Percentiles rank a stretch among this genome's conserved stretches.
Evolutionary conservation across 257 asterid genomes (phyloP).

Genomic region (Agastache rugosa): DNA sequence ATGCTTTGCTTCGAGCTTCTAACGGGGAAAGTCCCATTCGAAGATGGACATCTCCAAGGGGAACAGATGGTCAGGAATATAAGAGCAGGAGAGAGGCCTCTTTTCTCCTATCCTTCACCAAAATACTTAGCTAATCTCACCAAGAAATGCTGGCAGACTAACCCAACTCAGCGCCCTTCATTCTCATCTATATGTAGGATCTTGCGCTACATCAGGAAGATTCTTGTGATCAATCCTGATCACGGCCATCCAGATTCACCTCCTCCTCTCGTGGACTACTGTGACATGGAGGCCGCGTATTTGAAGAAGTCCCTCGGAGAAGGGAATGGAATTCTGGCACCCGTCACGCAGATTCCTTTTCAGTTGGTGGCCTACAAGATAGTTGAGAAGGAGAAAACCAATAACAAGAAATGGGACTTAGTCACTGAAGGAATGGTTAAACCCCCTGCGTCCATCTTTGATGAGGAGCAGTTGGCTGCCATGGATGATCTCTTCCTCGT

Average conservation of each 20-base stretch:
- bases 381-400: slow-evolving; percentile 65
- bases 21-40: slow-evolving; percentile 81
- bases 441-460: slow-evolving; percentile 50
- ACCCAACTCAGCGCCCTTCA: slow-evolving; percentile 65
- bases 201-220: slow-evolving; percentile 74
- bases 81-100: slow-evolving; percentile 86
- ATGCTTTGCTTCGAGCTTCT: slow-evolving; percentile 87
- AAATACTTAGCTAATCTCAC: slow-evolving; percentile 73
- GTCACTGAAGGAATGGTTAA: slow-evolving; percentile 41
- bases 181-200: slow-evolving; percentile 79
- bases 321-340: slow-evolving; percentile 39
- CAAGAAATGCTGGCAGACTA: slow-evolving; percentile 83
- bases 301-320: slow-evolving; percentile 52
- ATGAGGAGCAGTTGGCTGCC: slow-evolving; percentile 57
- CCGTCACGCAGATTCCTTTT: slow-evolving; percentile 73
- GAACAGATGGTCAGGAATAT: slow-evolving; percentile 74
- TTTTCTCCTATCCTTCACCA: slow-evolving; percentile 78
- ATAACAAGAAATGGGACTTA: slow-evolving; percentile 54
- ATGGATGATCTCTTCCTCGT: slow-evolving; percentile 74
- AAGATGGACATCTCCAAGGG: slow-evolving; percentile 78
- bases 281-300: slow-evolving; percentile 70
- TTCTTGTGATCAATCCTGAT: slow-evolving; percentile 70
- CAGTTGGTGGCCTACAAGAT: slow-evolving; percentile 72
- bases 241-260: slow-evolving; percentile 85
- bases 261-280: slow-evolving; percentile 81